Evolutionary conservation across 31 red algal species (phyloP), one percentile per base, ranked within the genome.

Genomic region (Bonnemaisonia californica): DNA sequence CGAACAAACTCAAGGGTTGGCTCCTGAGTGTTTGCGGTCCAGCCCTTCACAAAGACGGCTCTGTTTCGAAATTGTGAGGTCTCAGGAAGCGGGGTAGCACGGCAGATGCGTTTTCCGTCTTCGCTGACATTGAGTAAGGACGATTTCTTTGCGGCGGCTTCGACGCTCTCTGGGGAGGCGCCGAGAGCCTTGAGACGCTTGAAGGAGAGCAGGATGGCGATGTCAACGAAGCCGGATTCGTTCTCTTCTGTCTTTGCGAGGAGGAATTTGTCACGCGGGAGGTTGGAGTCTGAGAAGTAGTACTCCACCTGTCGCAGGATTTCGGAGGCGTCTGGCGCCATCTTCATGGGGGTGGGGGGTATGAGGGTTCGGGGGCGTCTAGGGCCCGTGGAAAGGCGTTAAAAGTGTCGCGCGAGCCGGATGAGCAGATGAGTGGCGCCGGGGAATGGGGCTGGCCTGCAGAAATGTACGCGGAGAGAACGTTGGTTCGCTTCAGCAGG

Each of bases 211-310:
- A 98, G 54, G 16, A 84, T 45, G 2, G 71, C 54, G 23, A 94
- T 77, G 29, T 74, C 26, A 1, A 98, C 95, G 26, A 84, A 98
- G 2, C 91, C 91, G 36, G 86, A 75, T 32, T 76, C 77, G 54
- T 91, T 76, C 11, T 89, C 95, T 69, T 91, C 87, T 32, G 89
- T 90, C 73, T 92, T 89, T 11, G 86, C 75, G 31, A 83, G 83
- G 5, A 98, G 66, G 57, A 98, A 98, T 79, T 94, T 94, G 80
- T 98, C 95, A 2, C 92, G 80, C 34, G 95, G 95, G 11, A 98
- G 87, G 59, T 98, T 98, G 56, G 92, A 88, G 59, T 98, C 95
- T 37, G 87, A 91, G 41, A 98, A 94, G 64, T 98, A 98, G 76
- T 87, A 98, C 91, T 98, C 95, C n/a, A 98, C 33, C 76, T 98